These are phyloP conservation scores for Trametes cubensis DNA, from an alignment of 768 basidiomycete species.

Conservation along the genomic window DNA sequence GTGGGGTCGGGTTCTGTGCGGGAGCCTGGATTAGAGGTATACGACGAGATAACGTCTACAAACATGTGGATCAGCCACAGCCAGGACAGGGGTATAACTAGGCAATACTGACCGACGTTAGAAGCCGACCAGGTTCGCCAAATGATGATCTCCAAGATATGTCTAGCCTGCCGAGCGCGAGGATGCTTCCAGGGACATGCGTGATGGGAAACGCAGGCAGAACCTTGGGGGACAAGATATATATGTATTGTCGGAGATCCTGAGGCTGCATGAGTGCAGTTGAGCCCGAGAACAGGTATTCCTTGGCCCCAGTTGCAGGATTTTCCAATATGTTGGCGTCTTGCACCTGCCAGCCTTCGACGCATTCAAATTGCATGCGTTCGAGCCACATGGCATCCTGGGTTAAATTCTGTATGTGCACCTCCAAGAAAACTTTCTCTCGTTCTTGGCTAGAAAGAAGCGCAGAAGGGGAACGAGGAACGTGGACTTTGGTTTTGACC, in stretches of 20 bases:
- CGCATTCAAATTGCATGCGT: slow-evolving; percentile 76
- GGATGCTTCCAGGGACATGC: slow-evolving; percentile 66
- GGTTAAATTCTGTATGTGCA: slow-evolving; percentile 89
- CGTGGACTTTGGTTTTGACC: slow-evolving; percentile 93
- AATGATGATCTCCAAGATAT: slow-evolving; percentile 86
- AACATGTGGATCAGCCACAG: not conserved
- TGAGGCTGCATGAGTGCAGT: slow-evolving; percentile 80
- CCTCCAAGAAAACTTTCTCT: slow-evolving; percentile 87
- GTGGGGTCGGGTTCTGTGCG: slow-evolving; percentile 37
- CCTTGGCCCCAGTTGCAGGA: slow-evolving; percentile 16
- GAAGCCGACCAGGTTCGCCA: slow-evolving; percentile 82
- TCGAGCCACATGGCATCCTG: slow-evolving; percentile 78
- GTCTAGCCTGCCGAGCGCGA: slow-evolving; percentile 86
- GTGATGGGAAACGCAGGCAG: slow-evolving; percentile 48
- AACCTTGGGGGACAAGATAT: slow-evolving; percentile 64
- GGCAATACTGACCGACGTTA: slow-evolving; percentile 64
- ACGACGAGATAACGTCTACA: slow-evolving; percentile 74
- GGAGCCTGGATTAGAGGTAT: slow-evolving; percentile 57
- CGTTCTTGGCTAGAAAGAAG: slow-evolving; percentile 63
- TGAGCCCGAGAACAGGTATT: slow-evolving; percentile 52
- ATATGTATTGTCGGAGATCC: slow-evolving; percentile 86
- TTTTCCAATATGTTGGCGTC: slow-evolving; percentile 52
- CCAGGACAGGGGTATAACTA: not conserved
- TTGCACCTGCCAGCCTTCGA: slow-evolving; percentile 62
- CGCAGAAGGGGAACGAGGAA: slow-evolving; percentile 72